These are phyloP conservation scores for Trichoderma simmonsii DNA, from an alignment of 2,329 filamentous ascomycete species.

Conservation along the genomic window DNA sequence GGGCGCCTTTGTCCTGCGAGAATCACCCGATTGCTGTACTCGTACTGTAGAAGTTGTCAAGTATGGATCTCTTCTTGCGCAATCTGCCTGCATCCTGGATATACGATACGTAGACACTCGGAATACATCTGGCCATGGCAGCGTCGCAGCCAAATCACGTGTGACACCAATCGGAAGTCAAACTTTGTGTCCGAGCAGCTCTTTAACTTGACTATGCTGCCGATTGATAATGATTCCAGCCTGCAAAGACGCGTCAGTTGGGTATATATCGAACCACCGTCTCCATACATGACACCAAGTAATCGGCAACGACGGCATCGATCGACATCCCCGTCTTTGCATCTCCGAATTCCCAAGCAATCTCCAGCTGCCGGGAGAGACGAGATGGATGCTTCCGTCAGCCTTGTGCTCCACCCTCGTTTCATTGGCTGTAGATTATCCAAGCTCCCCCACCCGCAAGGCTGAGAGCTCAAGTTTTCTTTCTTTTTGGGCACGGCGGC, in stretches of 20 bases:
- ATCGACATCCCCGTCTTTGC: not conserved
- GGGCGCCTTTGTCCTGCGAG: not conserved
- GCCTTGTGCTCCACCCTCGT: constrained; percentile 8
- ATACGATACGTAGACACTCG: not conserved
- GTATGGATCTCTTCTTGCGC: not conserved
- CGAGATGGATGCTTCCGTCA: not conserved
- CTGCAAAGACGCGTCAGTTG: not conserved
- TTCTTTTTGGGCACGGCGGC: not conserved
- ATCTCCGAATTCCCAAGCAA: not conserved
- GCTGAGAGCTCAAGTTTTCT: constrained; percentile 27
- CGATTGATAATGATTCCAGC: not conserved
- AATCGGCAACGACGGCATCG: not conserved
- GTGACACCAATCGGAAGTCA: not conserved
- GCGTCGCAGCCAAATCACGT: constrained; percentile 2
- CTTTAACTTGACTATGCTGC: not conserved
- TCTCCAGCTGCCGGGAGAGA: not conserved
- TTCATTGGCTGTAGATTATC: constrained; percentile 11
- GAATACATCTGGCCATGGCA: not conserved
- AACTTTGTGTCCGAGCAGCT: not conserved
- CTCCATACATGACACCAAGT: not conserved
- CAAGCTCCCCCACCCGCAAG: constrained; percentile 20
- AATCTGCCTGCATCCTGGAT: not conserved
- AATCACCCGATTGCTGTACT: not conserved
- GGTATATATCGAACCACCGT: not conserved
- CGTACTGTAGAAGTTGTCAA: not conserved